phyloP scores from a whole-genome alignment of 2,329 filamentous ascomycete species.

The Monosporascus cannonballus region DNA sequence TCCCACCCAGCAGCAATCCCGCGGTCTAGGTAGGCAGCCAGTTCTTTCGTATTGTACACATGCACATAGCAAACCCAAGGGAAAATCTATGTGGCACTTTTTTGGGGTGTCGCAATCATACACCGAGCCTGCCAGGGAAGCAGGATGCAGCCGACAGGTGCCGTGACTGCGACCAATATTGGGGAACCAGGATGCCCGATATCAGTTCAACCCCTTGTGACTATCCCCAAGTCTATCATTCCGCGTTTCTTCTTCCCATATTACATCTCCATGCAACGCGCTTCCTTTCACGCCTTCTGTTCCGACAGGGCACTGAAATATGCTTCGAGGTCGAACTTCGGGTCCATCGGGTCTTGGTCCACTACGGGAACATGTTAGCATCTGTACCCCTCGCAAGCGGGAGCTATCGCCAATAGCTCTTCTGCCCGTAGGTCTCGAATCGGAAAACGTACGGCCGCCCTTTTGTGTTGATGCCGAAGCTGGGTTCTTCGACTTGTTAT shows the following conservation, averaged over 20 bases:
- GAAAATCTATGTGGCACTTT: slow-evolving; percentile 24
- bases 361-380: slow-evolving; percentile 37
- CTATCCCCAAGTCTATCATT: slow-evolving; percentile 20
- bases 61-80: slow-evolving; percentile 25
- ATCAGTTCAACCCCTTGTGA: not conserved
- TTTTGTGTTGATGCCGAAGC: slow-evolving; percentile 26
- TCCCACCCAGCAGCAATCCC: slow-evolving; percentile 4
- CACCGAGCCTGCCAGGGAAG: slow-evolving; percentile 7
- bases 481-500: slow-evolving; percentile 65
- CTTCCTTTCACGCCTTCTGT: slow-evolving; percentile 40
- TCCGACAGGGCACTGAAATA: slow-evolving; percentile 61
- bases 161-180: not conserved
- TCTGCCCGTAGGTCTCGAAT: not conserved
- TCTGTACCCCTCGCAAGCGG: not conserved
- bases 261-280: slow-evolving; percentile 14
- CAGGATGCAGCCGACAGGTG: not conserved
- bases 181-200: not conserved
- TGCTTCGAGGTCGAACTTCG: slow-evolving; percentile 90
- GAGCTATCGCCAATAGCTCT: not conserved
- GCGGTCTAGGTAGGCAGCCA: slow-evolving; percentile 14
- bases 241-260: slow-evolving; percentile 20
- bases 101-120: slow-evolving; percentile 22
- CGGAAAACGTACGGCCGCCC: slow-evolving; percentile 29
- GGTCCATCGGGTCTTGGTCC: slow-evolving; percentile 71
- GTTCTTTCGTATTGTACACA: slow-evolving; percentile 27